Evolutionary conservation across 2,329 filamentous ascomycete species (phyloP).

Genomic region (Lomentospora prolificans): DNA sequence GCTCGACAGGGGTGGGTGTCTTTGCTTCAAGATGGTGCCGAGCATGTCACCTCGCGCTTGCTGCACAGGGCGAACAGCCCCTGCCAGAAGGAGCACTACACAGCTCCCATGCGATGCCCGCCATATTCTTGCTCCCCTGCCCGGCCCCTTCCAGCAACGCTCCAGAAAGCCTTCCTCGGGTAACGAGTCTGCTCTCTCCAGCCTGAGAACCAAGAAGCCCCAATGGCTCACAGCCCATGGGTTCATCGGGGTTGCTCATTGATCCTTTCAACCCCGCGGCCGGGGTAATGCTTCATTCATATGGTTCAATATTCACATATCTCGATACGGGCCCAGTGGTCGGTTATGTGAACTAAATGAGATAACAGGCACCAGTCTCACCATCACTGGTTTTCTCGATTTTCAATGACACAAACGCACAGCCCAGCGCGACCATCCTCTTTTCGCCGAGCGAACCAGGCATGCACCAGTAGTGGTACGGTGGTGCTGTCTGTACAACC

Average conservation of each 20-base stretch:
- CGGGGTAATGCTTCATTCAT: no score
- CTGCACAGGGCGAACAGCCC: not conserved
- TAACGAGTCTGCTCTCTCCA: not conserved
- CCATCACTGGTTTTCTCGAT: no score
- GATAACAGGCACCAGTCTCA: no score
- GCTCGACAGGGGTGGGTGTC: not conserved
- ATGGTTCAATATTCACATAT: no score
- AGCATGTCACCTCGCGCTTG: slow-evolving; percentile 1
- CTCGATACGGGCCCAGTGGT: no score
- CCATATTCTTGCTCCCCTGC: not conserved
- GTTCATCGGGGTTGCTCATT: no score
- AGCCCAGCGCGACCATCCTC: not conserved
- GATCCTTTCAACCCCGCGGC: no score
- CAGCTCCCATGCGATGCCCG: not conserved
- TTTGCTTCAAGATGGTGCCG: not conserved
- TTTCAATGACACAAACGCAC: no score
- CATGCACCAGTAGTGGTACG: not conserved
- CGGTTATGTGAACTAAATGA: no score
- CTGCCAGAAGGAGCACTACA: not conserved
- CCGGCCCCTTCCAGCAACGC: not conserved
- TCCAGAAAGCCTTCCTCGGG: not conserved
- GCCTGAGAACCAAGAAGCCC: not conserved
- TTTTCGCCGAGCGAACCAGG: not conserved
- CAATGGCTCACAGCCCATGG: no score
- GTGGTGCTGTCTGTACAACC: not conserved